phyloP scores from a whole-genome alignment of 2,329 filamentous ascomycete genomes.

The Knufia fluminis region DNA sequence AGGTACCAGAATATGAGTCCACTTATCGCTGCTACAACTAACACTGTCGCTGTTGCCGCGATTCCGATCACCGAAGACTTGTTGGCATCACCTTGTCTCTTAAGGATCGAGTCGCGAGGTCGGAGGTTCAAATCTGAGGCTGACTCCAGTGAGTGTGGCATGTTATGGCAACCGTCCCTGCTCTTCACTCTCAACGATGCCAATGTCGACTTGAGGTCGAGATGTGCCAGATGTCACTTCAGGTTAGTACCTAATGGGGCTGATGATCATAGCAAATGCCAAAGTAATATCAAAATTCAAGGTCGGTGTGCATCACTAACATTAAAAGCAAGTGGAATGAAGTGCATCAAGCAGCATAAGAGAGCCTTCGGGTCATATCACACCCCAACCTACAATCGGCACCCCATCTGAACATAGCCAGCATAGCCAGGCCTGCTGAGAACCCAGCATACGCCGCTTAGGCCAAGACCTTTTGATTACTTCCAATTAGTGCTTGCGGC shows the following conservation, averaged over 20 bases:
- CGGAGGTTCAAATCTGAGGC: neutral
- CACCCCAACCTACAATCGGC: neutral
- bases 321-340: neutral
- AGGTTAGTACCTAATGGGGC: neutral
- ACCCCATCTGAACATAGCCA: neutral
- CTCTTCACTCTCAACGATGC: neutral
- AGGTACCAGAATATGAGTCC: neutral
- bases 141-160: neutral
- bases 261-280: too few species aligned
- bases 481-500: neutral
- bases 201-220: neutral
- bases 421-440: neutral
- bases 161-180: neutral
- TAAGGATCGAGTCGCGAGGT: neutral
- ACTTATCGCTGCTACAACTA: neutral
- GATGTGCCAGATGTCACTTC: neutral
- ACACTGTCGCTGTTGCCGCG: neutral
- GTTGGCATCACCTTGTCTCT: neutral
- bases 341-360: neutral
- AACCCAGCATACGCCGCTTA: neutral
- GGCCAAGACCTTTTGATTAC: neutral
- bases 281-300: too few species aligned
- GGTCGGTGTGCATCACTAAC: neutral
- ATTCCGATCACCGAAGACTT: slow-evolving; percentile 4
- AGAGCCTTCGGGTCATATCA: neutral